phyloP scores from a whole-genome alignment of 2,329 filamentous ascomycete genomes.

The Calonectria hawksworthii region DNA sequence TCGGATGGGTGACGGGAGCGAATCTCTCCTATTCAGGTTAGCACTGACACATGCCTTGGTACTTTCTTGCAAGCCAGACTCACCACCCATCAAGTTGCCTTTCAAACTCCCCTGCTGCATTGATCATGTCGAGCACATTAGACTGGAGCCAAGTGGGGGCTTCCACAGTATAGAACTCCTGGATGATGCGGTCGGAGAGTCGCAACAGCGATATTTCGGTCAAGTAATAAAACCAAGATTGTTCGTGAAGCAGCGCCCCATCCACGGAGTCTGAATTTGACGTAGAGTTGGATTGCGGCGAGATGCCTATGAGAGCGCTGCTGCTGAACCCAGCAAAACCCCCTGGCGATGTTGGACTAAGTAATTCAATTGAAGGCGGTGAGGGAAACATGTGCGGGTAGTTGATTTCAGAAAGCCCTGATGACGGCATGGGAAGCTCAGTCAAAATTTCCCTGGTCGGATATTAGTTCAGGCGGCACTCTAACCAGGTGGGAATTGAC shows the following conservation, averaged over 20 bases:
- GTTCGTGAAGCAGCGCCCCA: slow-evolving; percentile 21
- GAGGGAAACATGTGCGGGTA: slow-evolving; percentile 26
- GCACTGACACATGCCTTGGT: background rate
- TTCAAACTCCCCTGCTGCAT: slow-evolving; percentile 10
- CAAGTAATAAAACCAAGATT: slow-evolving; percentile 37
- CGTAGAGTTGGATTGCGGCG: slow-evolving; percentile 12
- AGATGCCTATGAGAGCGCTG: slow-evolving; percentile 5
- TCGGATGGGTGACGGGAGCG: slow-evolving; percentile 9
- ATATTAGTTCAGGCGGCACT: background rate
- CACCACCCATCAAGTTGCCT: slow-evolving; percentile 18
- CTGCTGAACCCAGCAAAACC: slow-evolving; percentile 3
- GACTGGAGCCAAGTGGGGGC: slow-evolving; percentile 11
- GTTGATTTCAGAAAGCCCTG: slow-evolving; percentile 8
- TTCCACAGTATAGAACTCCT: slow-evolving; percentile 23
- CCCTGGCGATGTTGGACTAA: background rate
- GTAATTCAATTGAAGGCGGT: background rate
- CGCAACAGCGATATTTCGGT: slow-evolving; percentile 29
- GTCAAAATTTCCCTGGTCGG: background rate
- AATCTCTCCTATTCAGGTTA: slow-evolving; percentile 10
- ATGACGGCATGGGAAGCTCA: slow-evolving; percentile 9
- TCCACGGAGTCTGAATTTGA: slow-evolving; percentile 1
- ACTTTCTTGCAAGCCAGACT: background rate
- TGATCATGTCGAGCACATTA: slow-evolving; percentile 21
- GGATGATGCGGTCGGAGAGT: slow-evolving; percentile 22
- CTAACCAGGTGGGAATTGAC: background rate